A percentile compares a stretch with the other conserved stretches of the same genome.
phyloP scores from a whole-genome alignment of 2,329 filamentous ascomycete species.

The Dichotomopilus funicola region DNA sequence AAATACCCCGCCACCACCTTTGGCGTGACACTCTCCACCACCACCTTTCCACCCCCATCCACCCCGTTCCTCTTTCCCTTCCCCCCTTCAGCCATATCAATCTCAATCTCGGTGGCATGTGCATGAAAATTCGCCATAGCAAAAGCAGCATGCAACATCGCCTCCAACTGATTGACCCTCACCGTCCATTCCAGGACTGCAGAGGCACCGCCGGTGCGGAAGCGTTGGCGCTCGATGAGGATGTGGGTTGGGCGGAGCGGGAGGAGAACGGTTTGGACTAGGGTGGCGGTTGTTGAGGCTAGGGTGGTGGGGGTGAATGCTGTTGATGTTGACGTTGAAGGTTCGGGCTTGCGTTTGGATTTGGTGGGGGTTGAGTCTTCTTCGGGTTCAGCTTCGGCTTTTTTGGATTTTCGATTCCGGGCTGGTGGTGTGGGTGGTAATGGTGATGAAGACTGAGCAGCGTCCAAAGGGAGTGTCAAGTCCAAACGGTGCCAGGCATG shows the following conservation, averaged over 20 bases:
- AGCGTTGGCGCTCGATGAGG: constrained; percentile 59
- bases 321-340: neutral
- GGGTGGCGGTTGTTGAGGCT: constrained; percentile 28
- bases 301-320: constrained; percentile 28
- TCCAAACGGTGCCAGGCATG: constrained; percentile 24
- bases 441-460: too few species aligned
- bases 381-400: constrained; percentile 1
- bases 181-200: constrained; percentile 77
- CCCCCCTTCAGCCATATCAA: constrained; percentile 18
- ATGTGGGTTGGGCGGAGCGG: constrained; percentile 57
- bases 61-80: constrained; percentile 33
- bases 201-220: constrained; percentile 55
- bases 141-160: constrained; percentile 69
- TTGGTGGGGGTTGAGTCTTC: neutral
- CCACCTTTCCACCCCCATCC: constrained; percentile 15
- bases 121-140: constrained; percentile 38
- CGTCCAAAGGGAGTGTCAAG: constrained; percentile 17
- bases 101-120: neutral
- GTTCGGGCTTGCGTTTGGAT: too few species aligned
- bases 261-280: constrained; percentile 34
- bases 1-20: constrained; percentile 49
- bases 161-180: constrained; percentile 73
- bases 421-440: too few species aligned
- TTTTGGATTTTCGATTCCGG: neutral
- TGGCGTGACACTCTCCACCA: constrained; percentile 43